phyloP scores from a whole-genome alignment of 1,284 basidiomycete species.

The Boletus hoseneyae region DNA sequence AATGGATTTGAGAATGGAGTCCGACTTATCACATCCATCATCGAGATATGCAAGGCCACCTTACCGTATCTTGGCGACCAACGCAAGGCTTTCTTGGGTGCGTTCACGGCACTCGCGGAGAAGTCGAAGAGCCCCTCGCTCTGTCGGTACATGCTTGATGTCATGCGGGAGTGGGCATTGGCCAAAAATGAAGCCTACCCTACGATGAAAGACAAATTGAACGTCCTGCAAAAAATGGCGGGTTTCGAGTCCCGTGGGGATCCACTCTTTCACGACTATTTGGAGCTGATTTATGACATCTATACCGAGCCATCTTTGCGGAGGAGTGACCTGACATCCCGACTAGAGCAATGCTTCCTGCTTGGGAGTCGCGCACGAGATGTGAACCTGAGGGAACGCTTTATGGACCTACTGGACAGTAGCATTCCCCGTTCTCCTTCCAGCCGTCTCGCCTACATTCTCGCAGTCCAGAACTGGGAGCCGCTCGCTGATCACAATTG shows the following conservation, averaged over 20 bases:
- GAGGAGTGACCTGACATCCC: slow-evolving; percentile 91
- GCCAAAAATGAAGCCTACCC: slow-evolving; percentile 83
- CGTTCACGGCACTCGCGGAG: slow-evolving; percentile 82
- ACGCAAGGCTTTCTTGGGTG: slow-evolving; percentile 69
- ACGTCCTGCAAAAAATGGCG: slow-evolving; percentile 87
- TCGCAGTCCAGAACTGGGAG: slow-evolving; percentile 97
- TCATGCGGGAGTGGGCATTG: slow-evolving; percentile 87
- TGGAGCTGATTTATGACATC: slow-evolving; percentile 92
- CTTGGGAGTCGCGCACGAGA: slow-evolving; percentile 90
- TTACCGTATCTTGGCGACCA: slow-evolving; percentile 68
- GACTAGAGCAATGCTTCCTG: slow-evolving; percentile 92
- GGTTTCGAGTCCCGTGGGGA: slow-evolving; percentile 81
- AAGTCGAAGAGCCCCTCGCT: slow-evolving; percentile 85
- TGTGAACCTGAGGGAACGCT: slow-evolving; percentile 75
- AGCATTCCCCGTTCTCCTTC: slow-evolving; percentile 84
- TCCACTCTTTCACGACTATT: slow-evolving; percentile 76
- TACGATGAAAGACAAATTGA: slow-evolving; percentile 95
- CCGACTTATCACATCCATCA: slow-evolving; percentile 60
- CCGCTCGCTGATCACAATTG: slow-evolving; percentile 91
- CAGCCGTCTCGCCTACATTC: slow-evolving; percentile 84
- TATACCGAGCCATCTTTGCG: slow-evolving; percentile 86
- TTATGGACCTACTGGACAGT: slow-evolving; percentile 88
- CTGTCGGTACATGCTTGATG: slow-evolving; percentile 84
- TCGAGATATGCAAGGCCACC: slow-evolving; percentile 70
- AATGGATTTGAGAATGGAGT: slow-evolving; percentile 56